A percentile compares a stretch with the other conserved stretches of the same genome.
These are phyloP conservation scores for Neonectria coccinea DNA, from an alignment of 2,329 filamentous ascomycete species.

Conservation along the genomic window DNA sequence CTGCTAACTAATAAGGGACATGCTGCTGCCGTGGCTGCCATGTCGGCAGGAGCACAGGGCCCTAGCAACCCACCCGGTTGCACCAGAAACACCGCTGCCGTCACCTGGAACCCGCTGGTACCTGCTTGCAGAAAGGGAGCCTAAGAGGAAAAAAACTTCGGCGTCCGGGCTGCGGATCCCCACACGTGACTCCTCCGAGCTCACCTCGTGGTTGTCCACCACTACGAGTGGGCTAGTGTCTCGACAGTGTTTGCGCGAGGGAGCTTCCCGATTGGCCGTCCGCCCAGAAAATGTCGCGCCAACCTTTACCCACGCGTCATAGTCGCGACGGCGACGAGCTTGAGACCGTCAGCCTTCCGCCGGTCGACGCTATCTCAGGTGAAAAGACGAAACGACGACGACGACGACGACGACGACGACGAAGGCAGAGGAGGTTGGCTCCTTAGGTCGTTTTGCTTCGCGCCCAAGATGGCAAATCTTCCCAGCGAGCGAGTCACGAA, in stretches of 20 bases:
- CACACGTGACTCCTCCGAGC: constrained; percentile 37
- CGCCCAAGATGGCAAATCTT: constrained; percentile 13
- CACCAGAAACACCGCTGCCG: constrained; percentile 4
- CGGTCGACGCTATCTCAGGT: constrained; percentile 25
- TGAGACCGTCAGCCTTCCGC: constrained; percentile 19
- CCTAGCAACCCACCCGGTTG: constrained; percentile 1
- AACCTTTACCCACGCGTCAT: constrained; percentile 41
- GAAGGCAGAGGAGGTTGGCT: constrained; percentile 12
- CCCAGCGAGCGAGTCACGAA: not conserved
- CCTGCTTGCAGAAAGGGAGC: constrained; percentile 1
- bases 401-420: not conserved
- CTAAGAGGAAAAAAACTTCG: not conserved
- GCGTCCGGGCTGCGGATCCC: not conserved
- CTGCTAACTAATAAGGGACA: constrained; percentile 44
- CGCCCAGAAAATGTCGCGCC: constrained; percentile 28
- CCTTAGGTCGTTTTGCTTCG: not conserved
- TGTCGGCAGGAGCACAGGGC: constrained; percentile 22
- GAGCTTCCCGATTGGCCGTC: constrained; percentile 39
- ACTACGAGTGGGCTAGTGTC: not conserved
- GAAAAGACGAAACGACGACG: constrained; percentile 8
- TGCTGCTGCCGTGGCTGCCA: constrained; percentile 20
- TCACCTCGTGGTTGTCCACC: constrained; percentile 8
- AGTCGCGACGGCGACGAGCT: constrained; percentile 39
- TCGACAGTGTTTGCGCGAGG: constrained; percentile 30
- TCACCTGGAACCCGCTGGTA: not conserved